A percentile compares a stretch with the other conserved stretches of the same genome.
Conservation (phyloP, 495 filamentous ascomycete species). For the Tuber brumale region DNA sequence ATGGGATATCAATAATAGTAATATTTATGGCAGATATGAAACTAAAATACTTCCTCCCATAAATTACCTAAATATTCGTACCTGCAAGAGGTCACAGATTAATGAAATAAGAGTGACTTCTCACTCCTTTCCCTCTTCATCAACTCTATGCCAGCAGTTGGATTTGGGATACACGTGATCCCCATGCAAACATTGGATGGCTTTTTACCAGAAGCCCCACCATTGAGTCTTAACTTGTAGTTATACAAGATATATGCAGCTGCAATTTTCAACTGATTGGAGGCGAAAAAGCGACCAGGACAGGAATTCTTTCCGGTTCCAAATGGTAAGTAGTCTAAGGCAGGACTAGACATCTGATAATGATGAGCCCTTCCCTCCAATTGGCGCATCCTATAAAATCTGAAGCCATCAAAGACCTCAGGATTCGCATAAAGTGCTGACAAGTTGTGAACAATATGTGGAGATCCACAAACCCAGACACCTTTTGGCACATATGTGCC, state of each 20-base stretch:
- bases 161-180: conserved; percentile 2
- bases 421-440: conserved; percentile 29
- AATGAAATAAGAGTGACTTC: conserved; percentile 9
- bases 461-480: conserved; percentile 41
- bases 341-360: conserved; percentile 2
- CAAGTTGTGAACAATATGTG: conserved; percentile 20
- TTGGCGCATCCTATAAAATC: conserved; percentile 1
- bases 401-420: conserved; percentile 13
- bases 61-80: no score
- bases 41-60: no score
- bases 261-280: conserved; percentile 18
- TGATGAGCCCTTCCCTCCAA: neutral
- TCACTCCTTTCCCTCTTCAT: conserved; percentile 5
- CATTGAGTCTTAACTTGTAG: conserved; percentile 13
- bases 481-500: conserved; percentile 45
- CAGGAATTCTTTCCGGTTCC: conserved; percentile 53
- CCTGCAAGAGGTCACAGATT: no score
- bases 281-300: conserved; percentile 26
- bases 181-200: conserved; percentile 3
- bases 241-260: conserved; percentile 12
- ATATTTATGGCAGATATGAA: no score
- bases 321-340: conserved; percentile 45
- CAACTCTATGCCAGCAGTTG: conserved; percentile 2
- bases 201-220: neutral
- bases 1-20: no score